Evolutionary conservation across 371 early-diverging fungal species (phyloP), one percentile per base, ranked within the genome.

Genomic region (Apophysomyces trapeziformis): DNA sequence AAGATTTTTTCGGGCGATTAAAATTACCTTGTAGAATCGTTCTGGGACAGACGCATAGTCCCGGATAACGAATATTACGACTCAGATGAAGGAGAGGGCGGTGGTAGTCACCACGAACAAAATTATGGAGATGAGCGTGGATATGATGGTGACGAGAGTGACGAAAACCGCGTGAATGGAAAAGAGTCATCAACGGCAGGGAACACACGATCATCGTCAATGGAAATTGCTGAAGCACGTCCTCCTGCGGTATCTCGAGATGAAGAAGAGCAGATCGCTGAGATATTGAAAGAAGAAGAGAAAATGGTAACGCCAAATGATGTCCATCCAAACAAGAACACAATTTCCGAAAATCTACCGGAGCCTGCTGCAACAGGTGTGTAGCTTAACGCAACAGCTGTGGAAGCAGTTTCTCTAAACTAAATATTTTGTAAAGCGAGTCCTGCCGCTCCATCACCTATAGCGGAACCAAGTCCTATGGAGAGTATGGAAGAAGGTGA

Each of bases 1-100:
- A 8, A 57, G 57, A 7, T 38, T 12, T 14, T 60, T n/a, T 54
- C 54, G 57, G 26, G 54, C 12, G 44, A 21, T 32, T 57, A 50
- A 41, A 9, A 60, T 47, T 38, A 9, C 21, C 6, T 18, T 43
- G 11, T 67, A 82, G 83, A 87, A 71, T 73, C 77, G 1, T 80
- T 82, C 68, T 78, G 82, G 70, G 92, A 91, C 74, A 68, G 79
- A 39, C 85, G 84, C 36, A 75, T 86, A n/a, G 76, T 85, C 5
- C 90, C 87, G 35, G 87, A 87, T 26, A 86, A 83, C 46, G 89
- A 89, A 73, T 82, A 78, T 16, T 89, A 89, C 36, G 92, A 92
- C 63, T 86, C 86, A 11, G 90, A 90, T 60, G 90, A 90, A 64
- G 90, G 89, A n/a, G 83, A 83, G 59, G 73, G 73, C 26, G 72